Base-by-base conservation (phyloP, 164 flowering plant genomes). In the Amborella trichopoda region DNA sequence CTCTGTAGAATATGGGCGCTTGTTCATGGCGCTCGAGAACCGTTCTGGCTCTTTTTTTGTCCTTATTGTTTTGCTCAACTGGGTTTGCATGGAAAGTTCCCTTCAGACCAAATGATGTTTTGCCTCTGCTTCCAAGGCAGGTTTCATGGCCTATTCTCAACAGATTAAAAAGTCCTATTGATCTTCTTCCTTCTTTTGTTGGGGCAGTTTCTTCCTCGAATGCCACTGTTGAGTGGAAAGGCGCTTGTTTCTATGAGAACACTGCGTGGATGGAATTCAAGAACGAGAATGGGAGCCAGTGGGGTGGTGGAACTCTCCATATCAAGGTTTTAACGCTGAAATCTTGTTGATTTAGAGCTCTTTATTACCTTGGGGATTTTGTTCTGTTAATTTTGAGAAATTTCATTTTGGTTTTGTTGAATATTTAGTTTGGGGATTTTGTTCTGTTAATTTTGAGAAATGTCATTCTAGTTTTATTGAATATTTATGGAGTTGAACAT, bases 241-340 rank as follows among this genome's bases (percentile, higher is more conserved):
- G 95, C 0, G 78, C 98, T 24, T 91, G 98, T 60, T 91, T 91
- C 33, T 80, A 77, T 34, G 23, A 83, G 44, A 86, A 67, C 68
- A 51, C 24, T 10, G 98, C 96, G 41, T 81, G 94, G 89, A 56
- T 91, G 78, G 93, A 83, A 67, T 74, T 91, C 46, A 72, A 86
- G 51, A 86, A 91, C 61, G 75, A 77, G 28, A 68, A 52, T 41
- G 77, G 79, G 3, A 68, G 62, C 23, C 53, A 79, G 52, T 90
- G 71, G 56, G 98, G 98, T 13, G 98, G 98, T 2, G 98, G 96
- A 0, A 91, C 93, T 6, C 93, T 91, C 48, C 96, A 83, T 58
- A 43, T 91, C 28, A 66, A 91, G 95, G 98, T 85, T 6, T 14
- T 48, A 14, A 5, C n/a, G 1, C 14, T 37, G n/a, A n/a, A n/a